These are phyloP conservation scores for Phytopythium boreale DNA, from an alignment of 352 stramenopile genomes.

Conservation along the genomic window DNA sequence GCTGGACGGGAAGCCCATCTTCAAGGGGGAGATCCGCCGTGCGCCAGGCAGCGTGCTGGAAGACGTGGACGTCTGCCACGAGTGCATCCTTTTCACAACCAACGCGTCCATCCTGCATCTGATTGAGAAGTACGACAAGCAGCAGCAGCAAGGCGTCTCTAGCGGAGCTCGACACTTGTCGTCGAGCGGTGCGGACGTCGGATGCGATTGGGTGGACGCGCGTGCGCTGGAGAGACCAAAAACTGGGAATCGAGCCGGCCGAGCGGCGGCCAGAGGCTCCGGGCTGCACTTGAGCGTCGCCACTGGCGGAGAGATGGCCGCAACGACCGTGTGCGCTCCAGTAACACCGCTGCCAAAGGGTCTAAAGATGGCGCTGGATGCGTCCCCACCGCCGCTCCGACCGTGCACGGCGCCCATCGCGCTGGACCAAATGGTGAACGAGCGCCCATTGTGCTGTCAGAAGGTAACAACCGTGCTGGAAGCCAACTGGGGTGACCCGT, in stretches of 20 bases:
- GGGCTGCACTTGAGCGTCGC: conserved; percentile 14
- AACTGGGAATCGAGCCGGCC: conserved; percentile 41
- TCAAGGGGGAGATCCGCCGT: conserved; percentile 77
- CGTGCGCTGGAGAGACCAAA: conserved; percentile 43
- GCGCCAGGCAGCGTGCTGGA: conserved; percentile 60
- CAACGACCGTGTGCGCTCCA: conserved; percentile 19
- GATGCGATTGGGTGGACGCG: conserved; percentile 10
- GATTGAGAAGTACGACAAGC: conserved; percentile 82
- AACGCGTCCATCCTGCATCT: conserved; percentile 66
- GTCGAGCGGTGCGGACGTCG: not conserved
- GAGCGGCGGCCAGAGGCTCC: conserved; percentile 17
- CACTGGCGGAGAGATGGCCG: conserved; percentile 5
- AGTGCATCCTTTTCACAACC: conserved; percentile 86
- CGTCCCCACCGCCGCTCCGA: conserved; percentile 10
- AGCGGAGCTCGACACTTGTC: not conserved
- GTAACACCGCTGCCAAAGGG: conserved; percentile 42
- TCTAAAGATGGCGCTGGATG: conserved; percentile 10
- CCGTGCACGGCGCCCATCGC: conserved; percentile 65
- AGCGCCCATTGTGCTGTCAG: conserved; percentile 45
- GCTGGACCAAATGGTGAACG: conserved; percentile 26
- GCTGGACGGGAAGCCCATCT: conserved; percentile 59
- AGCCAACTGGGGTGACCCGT: conserved; percentile 71
- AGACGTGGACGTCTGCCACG: conserved; percentile 60
- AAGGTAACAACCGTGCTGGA: conserved; percentile 52
- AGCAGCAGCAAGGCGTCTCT: conserved; percentile 10